Conservation (phyloP, 306 rosid species). For the Macrotyloma uniflorum region DNA sequence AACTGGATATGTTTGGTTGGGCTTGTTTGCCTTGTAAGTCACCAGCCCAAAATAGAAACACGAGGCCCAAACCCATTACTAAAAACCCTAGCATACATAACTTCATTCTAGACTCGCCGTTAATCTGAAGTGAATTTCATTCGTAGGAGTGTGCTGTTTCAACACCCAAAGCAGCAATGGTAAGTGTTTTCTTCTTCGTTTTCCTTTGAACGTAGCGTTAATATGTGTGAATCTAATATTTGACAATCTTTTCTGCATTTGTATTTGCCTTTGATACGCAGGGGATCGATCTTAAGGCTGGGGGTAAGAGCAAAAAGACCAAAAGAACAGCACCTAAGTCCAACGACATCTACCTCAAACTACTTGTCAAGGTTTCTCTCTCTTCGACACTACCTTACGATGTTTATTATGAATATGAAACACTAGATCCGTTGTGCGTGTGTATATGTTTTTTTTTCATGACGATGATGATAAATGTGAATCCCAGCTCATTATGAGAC, state of each 20-base stretch:
- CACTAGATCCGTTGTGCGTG: not conserved
- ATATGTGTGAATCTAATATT: not conserved
- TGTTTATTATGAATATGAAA: not conserved
- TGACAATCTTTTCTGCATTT: not conserved
- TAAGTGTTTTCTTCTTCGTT: not conserved
- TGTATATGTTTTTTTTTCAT: not conserved
- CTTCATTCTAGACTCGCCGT: not conserved
- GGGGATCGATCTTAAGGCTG: slow-evolving; percentile 70
- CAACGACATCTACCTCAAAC: slow-evolving; percentile 75
- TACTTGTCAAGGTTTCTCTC: slow-evolving; percentile 47
- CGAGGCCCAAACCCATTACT: slow-evolving; percentile 5
- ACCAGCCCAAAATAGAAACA: not conserved
- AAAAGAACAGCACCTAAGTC: slow-evolving; percentile 82
- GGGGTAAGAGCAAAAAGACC: slow-evolving; percentile 85
- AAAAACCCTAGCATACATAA: slow-evolving; percentile 43
- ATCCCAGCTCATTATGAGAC: slow-evolving; percentile 64
- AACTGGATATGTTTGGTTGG: not conserved
- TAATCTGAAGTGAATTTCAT: not conserved
- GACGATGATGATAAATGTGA: slow-evolving; percentile 53
- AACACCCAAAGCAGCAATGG: slow-evolving; percentile 34
- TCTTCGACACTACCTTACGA: not conserved
- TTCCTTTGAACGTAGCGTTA: not conserved
- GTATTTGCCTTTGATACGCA: slow-evolving; percentile 7
- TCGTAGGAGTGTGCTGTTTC: not conserved
- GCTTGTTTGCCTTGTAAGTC: not conserved